Base-by-base conservation (phyloP, 495 filamentous ascomycete genomes). In the Ramalina intermedia region DNA sequence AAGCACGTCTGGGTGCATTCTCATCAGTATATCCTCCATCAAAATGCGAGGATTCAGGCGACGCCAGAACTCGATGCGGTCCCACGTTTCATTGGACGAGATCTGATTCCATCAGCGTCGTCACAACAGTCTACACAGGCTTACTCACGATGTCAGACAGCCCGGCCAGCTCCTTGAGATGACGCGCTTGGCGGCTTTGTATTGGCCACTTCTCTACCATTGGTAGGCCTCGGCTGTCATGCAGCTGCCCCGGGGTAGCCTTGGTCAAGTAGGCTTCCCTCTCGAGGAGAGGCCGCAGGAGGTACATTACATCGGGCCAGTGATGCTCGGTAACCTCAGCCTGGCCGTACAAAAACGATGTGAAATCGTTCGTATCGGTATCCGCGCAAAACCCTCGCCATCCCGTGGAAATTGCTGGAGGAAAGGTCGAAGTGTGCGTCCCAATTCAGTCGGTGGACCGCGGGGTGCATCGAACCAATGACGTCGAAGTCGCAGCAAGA, bases 251-350 rank as follows among this genome's bases (percentile, higher is more conserved):
- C 8, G 47, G 45, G 2, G 3, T 1, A 1, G 9, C 5, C 0
- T 36, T 36, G 0, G 3, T 6, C 7, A 39, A n/a, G 14, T 48
- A 54, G 0, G 16, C 26, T n/a, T 27, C 24, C 46, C 51, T 45
- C 24, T 35, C 16, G 4, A 33, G 12, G 0, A 13, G 7, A 0
- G 51, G 51, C 1, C 46, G 12, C 23, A 54, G 36, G 2, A 44
- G 20, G 20, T 54, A 54, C 41, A 54, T 41, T 0, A 54, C 40
- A 13, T 42, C 24, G 16, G 50, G 50, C 21, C 37, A 43, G 20
- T 38, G 27, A 21, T 48, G 8, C 6, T 18, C 2, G 11, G 48
- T 51, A 1, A 51, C 38, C 4, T n/a, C 26, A 7, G 48, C 48
- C 37, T 51, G 48, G 2, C 48, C 48, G 23, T 27, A 51, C 14